Base-by-base conservation (phyloP, 345 rosid species). In the Pugionium dolabratum region DNA sequence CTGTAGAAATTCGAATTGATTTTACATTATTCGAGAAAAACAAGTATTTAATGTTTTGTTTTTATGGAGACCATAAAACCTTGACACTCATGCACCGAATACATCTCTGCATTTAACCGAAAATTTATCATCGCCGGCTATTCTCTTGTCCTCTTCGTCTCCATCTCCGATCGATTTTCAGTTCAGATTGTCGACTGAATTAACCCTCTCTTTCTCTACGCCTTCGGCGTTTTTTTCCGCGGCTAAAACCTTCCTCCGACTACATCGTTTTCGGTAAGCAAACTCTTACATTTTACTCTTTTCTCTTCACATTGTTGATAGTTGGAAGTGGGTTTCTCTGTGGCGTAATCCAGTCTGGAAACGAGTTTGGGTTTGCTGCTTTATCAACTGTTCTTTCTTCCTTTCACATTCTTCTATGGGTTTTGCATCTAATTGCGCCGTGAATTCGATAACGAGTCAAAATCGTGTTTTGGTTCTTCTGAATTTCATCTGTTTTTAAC, bases 21-120 rank as follows among this genome's bases (percentile, higher is more conserved):
- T 18, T 18, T 18, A 18, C 18, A 18, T 18, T 18, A 18, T 18
- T 18, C 18, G 18, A 18, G 18, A 18, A 18, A 18, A 18, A 18
- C 18, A 36, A 36, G 40, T 36, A 36, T 4, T 36, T 1, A 36
- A 25, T 25, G 50, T 46, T 46, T 25, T 5, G 11, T 27, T 36
- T 6, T 9, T 25, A 4, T 26, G 33, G 28, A 10, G 42, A 6
- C 46, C 40, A 41, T 34, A 29, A 10, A 58, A 41, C 11, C 50
- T 42, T 1, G 27, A 30, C 64, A 59, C 43, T 71, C 75, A 71
- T 71, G 69, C 75, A 71, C 70, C 53, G 4, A 11, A 29, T 5
- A 8, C 40, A 34, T 53, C 10, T 59, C 27, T 8, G 2, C 30
- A 18, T 60, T 43, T 6, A 25, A 36, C 42, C 41, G 41, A 33